Evolutionary conservation across 768 basidiomycete species (phyloP), one percentile per base, ranked within the genome.

Genomic region (Daedaleopsis nitida): DNA sequence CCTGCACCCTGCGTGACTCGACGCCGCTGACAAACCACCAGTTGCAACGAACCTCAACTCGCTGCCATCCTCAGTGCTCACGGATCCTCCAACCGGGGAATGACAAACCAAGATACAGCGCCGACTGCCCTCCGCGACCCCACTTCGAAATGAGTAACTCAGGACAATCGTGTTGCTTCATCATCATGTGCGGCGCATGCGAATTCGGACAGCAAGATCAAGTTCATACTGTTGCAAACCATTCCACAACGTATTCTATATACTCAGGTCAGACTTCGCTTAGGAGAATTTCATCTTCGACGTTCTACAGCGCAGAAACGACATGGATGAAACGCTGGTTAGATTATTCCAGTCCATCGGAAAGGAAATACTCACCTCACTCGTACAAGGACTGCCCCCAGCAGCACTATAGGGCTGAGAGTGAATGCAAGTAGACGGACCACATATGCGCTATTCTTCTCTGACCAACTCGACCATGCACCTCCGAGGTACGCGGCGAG

Each of bases 401-500:
- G 50, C 21, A 83, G 69, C 27, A 80, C 70, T 35, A 79, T 14
- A n/a, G 87, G 88, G 11, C 83, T 82, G n/a, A 86, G 54, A 0
- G 78, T 78, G 65, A 80, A 91, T 6, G 81, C 80, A 2, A 85
- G 19, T n/a, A 84, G 65, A 17, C 82, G 79, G 27, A 83, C 69
- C 27, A 74, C 56, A 55, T 70, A 69, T 12, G 72, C 58, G 55
- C 71, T 80, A 62, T 82, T 69, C 8, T 56, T 70, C 4, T 64
- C 66, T 17, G 78, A 77, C 89, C 88, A 94, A 47, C 66, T 58
- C 3, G 91, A 91, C 81, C 85, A 86, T 3, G 74, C 83, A 1
- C 92, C 92, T 12, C 86, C 92, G 1, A 94, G 78, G 67, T 90
- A 75, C 3, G 83, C 80, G 0, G 89, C 89, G 43, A 83, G 70